Conservation (phyloP, 192 early-diverging fungal species). For the Borealophlyctis nickersoniae region DNA sequence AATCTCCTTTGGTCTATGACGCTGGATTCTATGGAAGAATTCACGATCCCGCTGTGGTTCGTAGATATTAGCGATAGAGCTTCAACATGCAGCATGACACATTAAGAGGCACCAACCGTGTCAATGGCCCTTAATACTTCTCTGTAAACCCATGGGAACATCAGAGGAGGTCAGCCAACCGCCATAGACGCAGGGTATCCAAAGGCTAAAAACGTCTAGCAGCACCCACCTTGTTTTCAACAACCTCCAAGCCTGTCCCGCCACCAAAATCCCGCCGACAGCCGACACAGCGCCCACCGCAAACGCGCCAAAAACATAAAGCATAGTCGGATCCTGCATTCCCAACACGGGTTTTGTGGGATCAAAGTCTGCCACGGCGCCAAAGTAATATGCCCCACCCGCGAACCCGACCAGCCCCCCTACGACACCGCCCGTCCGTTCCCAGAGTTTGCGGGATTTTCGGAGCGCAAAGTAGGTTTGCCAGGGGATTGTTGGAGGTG, state of each 20-base stretch:
- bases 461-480: constrained; percentile 40
- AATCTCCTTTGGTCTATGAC: constrained; percentile 46
- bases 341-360: constrained; percentile 40
- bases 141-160: no score
- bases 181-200: no score
- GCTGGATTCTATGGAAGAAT: constrained; percentile 42
- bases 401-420: constrained; percentile 24
- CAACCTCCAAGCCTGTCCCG: constrained; percentile 33
- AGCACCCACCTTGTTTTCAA: constrained; percentile 24
- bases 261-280: constrained; percentile 32
- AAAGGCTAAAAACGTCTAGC: constrained; percentile 8
- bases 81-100: no score
- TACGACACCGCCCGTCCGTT: constrained; percentile 25
- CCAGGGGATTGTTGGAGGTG: constrained; percentile 29
- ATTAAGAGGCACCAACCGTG: no score
- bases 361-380: constrained; percentile 46
- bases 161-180: no score
- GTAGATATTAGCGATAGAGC: no score
- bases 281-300: constrained; percentile 16
- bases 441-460: constrained; percentile 28
- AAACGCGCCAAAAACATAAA: constrained; percentile 36
- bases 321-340: constrained; percentile 33
- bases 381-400: constrained; percentile 40
- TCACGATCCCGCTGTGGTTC: constrained; percentile 28
- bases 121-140: no score